Percentiles rank a stretch among this genome's conserved stretches.
Evolutionary conservation across 495 filamentous ascomycete species (phyloP).

Genomic region (Podospora australis): DNA sequence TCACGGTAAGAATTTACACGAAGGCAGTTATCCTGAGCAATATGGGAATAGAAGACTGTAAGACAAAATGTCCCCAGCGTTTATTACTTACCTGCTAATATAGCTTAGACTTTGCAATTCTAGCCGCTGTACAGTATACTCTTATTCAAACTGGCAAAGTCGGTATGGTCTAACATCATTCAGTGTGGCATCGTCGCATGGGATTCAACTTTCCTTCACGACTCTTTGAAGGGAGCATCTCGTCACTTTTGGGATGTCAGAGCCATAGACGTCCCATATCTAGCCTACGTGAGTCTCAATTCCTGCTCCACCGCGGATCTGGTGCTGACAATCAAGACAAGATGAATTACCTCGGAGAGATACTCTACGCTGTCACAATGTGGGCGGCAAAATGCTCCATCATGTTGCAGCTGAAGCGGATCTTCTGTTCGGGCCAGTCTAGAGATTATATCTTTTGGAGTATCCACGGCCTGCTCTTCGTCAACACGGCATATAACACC

Average conservation of each 20-base stretch:
- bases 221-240: slow-evolving; percentile 16
- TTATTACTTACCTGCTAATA: not conserved
- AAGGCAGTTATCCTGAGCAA: slow-evolving; percentile 17
- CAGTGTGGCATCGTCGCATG: slow-evolving; percentile 22
- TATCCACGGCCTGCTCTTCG: slow-evolving; percentile 22
- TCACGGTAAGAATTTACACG: slow-evolving; percentile 16
- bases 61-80: slow-evolving; percentile 4
- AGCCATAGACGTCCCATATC: slow-evolving; percentile 7
- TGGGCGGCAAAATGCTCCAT: slow-evolving; percentile 22
- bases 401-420: slow-evolving; percentile 19
- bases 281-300: slow-evolving; percentile 9
- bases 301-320: not conserved
- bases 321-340: not conserved
- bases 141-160: too few relatives aligned
- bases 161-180: not conserved
- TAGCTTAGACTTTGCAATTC: too few relatives aligned
- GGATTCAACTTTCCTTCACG: slow-evolving; percentile 21
- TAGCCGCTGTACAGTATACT: not conserved
- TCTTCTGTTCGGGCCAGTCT: slow-evolving; percentile 19
- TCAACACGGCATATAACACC: slow-evolving; percentile 21
- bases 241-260: slow-evolving; percentile 22
- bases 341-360: slow-evolving; percentile 21
- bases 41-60: slow-evolving; percentile 19
- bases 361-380: slow-evolving; percentile 21
- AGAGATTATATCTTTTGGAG: slow-evolving; percentile 24